These are phyloP conservation scores for Fabrea salina DNA, from an alignment of 169 alveolate species.

Conservation along the genomic window DNA sequence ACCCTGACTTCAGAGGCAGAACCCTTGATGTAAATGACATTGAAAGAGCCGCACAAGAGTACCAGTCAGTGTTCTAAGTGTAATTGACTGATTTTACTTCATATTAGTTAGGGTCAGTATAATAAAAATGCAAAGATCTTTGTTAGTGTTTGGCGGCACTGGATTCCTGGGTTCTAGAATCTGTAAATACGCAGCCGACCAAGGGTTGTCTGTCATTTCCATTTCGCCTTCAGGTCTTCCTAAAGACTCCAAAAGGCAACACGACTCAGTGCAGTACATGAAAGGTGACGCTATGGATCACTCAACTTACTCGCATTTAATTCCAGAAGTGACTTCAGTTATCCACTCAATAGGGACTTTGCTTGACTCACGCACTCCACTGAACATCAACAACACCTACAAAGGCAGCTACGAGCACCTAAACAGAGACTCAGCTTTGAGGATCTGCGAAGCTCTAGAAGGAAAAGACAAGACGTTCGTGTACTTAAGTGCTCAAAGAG, in stretches of 20 bases:
- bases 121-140: not conserved
- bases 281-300: conserved; percentile 39
- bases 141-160: conserved; percentile 38
- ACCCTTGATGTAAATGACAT: conserved; percentile 20
- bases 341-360: conserved; percentile 35
- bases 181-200: conserved; percentile 13
- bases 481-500: conserved; percentile 25
- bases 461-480: conserved; percentile 24
- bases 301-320: not conserved
- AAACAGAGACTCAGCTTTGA: conserved; percentile 40
- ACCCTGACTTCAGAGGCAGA: not conserved
- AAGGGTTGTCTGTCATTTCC: not conserved
- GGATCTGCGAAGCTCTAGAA: not conserved
- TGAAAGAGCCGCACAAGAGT: conserved; percentile 1
- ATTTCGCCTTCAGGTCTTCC: conserved; percentile 18
- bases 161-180: conserved; percentile 38
- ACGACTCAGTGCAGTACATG: not conserved
- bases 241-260: not conserved
- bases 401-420: conserved; percentile 32
- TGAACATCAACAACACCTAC: not conserved
- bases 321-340: conserved; percentile 20
- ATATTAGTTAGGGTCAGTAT: too few relatives aligned
- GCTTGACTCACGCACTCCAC: conserved; percentile 16
- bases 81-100: too few relatives aligned
- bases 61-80: too few relatives aligned